Evolutionary conservation across 148 eudicot genomes (phyloP), one percentile per base, ranked within the genome.

Genomic region (Fagopyrum homotropicum): DNA sequence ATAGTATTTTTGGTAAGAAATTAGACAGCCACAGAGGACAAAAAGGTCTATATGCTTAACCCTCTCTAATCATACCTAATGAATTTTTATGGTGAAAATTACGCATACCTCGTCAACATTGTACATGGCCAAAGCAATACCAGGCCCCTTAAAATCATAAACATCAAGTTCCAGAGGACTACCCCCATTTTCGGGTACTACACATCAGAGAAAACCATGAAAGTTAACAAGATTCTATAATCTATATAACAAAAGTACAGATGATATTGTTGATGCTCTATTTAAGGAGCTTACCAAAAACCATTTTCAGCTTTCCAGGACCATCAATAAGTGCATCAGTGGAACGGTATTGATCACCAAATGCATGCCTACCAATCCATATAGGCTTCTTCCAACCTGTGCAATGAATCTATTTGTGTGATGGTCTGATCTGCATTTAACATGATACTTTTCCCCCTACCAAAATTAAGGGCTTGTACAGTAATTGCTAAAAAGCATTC

Each of bases 291-390:
- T 77, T 75, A 88, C 93, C 89, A 75, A 89, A 89, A 69, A 89
- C 87, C 91, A 89, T 84, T 82, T 89, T 89, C 43, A 89, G 91
- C 74, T 88, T 89, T 79, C 93, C 93, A 22, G 93, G 88, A 73
- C 90, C 85, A 26, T 83, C 70, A 64, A 89, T 86, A 7, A 86
- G 73, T 0, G 82, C 54, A 80, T 89, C 93, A 72, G 93, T 89
- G 75, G 93, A 88, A 72, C 91, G 91, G 81, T 89, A 89, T 72
- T 89, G 93, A 78, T 89, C 93, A 78, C 93, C 93, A 76, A 89
- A 89, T 71, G 93, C 93, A 81, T 89, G 93, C 72, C 93, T 84
- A 44, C 93, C 93, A 74, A 89, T 84, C 60, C 93, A 89, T 73
- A 89, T 89, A 68, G 93, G 91, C 80, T 81, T 84, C 75, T 79